Evolutionary conservation across 345 rosid genomes (phyloP).

Genomic region (Rubroshorea leprosula): DNA sequence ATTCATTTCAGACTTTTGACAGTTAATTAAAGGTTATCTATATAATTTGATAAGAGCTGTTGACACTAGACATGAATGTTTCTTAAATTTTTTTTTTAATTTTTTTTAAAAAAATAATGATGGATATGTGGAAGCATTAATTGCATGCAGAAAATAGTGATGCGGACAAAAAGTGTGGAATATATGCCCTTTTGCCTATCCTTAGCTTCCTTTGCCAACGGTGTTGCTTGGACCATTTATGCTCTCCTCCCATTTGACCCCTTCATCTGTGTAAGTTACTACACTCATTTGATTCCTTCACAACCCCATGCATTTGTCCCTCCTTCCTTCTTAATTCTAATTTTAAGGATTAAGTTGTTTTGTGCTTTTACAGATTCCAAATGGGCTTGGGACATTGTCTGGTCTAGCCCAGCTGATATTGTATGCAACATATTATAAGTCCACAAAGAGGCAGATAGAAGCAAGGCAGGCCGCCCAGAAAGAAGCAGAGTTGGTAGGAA

Average conservation of each 20-base stretch:
- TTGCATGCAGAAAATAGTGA: slow-evolving; percentile 67
- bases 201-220: slow-evolving; percentile 60
- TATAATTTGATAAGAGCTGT: no score
- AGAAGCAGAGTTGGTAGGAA: slow-evolving; percentile 25
- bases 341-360: neutral
- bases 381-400: slow-evolving; percentile 62
- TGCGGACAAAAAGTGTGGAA: slow-evolving; percentile 74
- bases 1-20: no score
- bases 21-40: no score
- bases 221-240: slow-evolving; percentile 61
- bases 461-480: slow-evolving; percentile 28
- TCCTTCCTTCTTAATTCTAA: neutral
- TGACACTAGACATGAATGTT: no score
- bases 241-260: slow-evolving; percentile 66
- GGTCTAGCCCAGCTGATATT: slow-evolving; percentile 51
- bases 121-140: neutral
- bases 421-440: slow-evolving; percentile 57
- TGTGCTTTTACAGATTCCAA: slow-evolving; percentile 42
- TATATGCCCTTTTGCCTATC: slow-evolving; percentile 85
- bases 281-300: neutral
- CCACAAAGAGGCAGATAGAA: slow-evolving; percentile 44
- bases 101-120: neutral
- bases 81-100: neutral
- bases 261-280: slow-evolving; percentile 51
- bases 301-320: neutral